These are phyloP conservation scores for Stropharia rugosoannulata DNA, from an alignment of 768 basidiomycete species.

Conservation along the genomic window DNA sequence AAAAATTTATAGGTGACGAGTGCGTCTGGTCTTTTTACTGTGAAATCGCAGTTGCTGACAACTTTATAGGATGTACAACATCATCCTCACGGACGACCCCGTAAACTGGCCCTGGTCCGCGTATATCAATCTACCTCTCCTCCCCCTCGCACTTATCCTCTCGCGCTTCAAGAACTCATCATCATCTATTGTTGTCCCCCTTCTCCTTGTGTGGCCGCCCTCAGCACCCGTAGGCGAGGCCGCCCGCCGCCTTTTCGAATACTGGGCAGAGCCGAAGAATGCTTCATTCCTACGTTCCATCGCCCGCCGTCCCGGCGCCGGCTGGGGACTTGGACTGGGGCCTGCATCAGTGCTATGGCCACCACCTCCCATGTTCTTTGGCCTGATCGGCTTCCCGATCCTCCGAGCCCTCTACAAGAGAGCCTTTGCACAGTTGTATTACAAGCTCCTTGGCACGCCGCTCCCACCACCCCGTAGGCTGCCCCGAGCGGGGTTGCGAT, in stretches of 20 bases:
- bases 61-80: conserved; percentile 51
- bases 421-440: conserved; percentile 37
- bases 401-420: conserved; percentile 43
- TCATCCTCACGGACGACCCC: conserved; percentile 67
- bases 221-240: conserved; percentile 32
- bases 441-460: conserved; percentile 41
- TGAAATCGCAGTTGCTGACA: not conserved
- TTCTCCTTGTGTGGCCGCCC: conserved; percentile 48
- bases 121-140: conserved; percentile 70
- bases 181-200: conserved; percentile 39
- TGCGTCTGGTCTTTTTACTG: conserved; percentile 19
- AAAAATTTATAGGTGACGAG: conserved; percentile 70
- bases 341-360: conserved; percentile 41
- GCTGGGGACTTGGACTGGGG: not conserved
- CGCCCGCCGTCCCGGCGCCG: conserved; percentile 18
- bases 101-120: conserved; percentile 76
- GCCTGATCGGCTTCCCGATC: conserved; percentile 50
- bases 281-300: conserved; percentile 30
- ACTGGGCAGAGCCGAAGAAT: conserved; percentile 32
- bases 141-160: conserved; percentile 66
- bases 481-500: conserved; percentile 19
- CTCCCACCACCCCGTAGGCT: conserved; percentile 23
- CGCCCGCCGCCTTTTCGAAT: conserved; percentile 27
- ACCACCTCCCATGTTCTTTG: conserved; percentile 58
- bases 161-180: conserved; percentile 48